A percentile compares a stretch with the other conserved stretches of the same genome.
Evolutionary conservation across 805 yeast genomes (phyloP).

Genomic region (Cyberlindnera veronae): DNA sequence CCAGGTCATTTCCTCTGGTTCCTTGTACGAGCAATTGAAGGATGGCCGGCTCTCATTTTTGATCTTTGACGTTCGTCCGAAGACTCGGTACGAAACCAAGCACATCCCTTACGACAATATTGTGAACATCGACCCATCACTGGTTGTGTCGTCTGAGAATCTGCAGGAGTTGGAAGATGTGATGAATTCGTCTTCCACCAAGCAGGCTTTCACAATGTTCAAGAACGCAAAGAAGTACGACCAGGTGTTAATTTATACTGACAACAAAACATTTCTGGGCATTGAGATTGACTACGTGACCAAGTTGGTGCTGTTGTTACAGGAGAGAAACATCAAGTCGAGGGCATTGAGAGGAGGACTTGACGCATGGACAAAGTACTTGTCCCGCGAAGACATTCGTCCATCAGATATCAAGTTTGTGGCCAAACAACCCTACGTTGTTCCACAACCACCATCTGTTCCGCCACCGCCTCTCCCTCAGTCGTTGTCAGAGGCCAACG

Average conservation of each 20-base stretch:
- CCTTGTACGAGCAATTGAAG: conserved; percentile 39
- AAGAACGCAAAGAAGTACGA: conserved; percentile 31
- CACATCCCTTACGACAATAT: conserved; percentile 37
- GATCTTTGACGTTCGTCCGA: conserved; percentile 39
- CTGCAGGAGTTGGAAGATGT: conserved; percentile 28
- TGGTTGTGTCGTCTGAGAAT: conserved; percentile 31
- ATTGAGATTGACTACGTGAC: conserved; percentile 32
- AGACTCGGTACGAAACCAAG: conserved; percentile 29
- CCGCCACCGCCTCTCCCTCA: conserved; percentile 23
- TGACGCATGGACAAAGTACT: conserved; percentile 38
- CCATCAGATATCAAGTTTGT: conserved; percentile 20
- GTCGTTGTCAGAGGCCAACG: neutral
- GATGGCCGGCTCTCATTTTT: conserved; percentile 39
- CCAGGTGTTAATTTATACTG: conserved; percentile 38
- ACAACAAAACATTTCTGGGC: conserved; percentile 31
- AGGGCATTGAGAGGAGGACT: conserved; percentile 42
- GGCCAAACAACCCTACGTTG: conserved; percentile 26
- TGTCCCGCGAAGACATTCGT: conserved; percentile 29
- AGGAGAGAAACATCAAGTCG: conserved; percentile 15
- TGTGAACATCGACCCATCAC: conserved; percentile 40
- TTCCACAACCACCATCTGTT: conserved; percentile 30
- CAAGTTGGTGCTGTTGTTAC: conserved; percentile 27
- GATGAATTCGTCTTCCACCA: conserved; percentile 1
- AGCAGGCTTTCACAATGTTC: conserved; percentile 23
- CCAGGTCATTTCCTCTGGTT: conserved; percentile 42